Base-by-base conservation (phyloP, 177 flowering plant species). In the Vitis hybrid region DNA sequence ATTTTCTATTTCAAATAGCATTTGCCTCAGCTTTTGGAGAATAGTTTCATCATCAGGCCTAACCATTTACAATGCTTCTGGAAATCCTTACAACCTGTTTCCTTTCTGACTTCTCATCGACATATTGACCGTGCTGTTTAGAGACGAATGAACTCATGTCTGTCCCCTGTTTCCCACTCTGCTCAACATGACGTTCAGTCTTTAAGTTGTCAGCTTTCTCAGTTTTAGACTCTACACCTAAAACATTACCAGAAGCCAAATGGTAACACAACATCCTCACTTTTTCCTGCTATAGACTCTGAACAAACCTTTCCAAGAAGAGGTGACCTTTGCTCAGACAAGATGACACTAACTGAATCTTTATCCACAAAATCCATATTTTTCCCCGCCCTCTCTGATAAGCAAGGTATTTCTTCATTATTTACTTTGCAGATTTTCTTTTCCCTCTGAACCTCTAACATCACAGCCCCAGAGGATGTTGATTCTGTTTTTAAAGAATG, bases 171-270 rank as follows among this genome's bases (percentile, higher is more conserved):
- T 66, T 74, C 12, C 73, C 78, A 59, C 21, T 32, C 72, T 65
- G 69, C 52, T 56, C 76, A 24, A n/a, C 13, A 30, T 68, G 65
- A 56, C 32, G 69, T 9, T 7, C 66, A 1, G 49, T 64, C 16
- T 73, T 84, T 27, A 69, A 64, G 11, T 68, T 76, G 67, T 70
- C 72, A 71, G 40, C 52, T 62, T 60, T 76, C 65, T 78, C 86
- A 46, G 40, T 58, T 71, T 75, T 81, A 58, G 69, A 70, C 2
- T 72, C 62, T 7, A 71, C 7, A 54, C 49, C 54, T 27, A 64
- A 50, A 54, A 65, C 69, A 35, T 66, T 69, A 50, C 50, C 68
- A 74, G 75, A 70, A 62, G 61, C 19, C 71, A 63, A 75, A 66
- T 62, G 62, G 65, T 30, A 35, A 67, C 59, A 64, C n/a, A 48